phyloP scores from a whole-genome alignment of 2,329 filamentous ascomycete species.

The Diaporthe amygdali region DNA sequence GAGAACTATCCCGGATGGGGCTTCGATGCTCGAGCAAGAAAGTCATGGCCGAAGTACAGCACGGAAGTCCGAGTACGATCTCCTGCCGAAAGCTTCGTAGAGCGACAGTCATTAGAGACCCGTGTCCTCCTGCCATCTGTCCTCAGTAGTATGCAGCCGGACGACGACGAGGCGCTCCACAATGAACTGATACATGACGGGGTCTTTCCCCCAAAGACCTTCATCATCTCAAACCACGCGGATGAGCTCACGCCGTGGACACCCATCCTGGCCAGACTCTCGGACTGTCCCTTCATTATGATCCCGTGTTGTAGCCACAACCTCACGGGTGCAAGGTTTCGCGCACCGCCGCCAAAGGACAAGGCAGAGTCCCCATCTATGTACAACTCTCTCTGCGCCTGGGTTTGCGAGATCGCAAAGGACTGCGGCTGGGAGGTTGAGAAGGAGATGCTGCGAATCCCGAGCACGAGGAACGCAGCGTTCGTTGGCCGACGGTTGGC shows the following conservation, averaged over 20 bases:
- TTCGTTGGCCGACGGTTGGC: constrained; percentile 69
- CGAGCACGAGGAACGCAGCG: constrained; percentile 86
- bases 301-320: constrained; percentile 96
- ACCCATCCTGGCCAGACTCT: constrained; percentile 80
- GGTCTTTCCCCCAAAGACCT: constrained; percentile 74
- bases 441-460: constrained; percentile 86
- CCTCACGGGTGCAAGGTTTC: constrained; percentile 75
- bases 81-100: constrained; percentile 28
- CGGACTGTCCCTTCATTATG: constrained; percentile 81
- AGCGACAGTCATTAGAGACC: constrained; percentile 21
- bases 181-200: constrained; percentile 58
- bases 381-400: constrained; percentile 83
- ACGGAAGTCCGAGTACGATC: constrained; percentile 37
- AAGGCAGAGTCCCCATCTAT: constrained; percentile 65
- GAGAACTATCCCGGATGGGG: constrained; percentile 90
- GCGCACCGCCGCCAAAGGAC: constrained; percentile 64
- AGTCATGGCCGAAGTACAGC: constrained; percentile 81
- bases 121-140: constrained; percentile 54
- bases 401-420: constrained; percentile 71
- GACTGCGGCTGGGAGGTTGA: constrained; percentile 80
- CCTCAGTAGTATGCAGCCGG: constrained; percentile 31
- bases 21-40: constrained; percentile 86
- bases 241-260: constrained; percentile 98
- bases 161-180: constrained; percentile 26
- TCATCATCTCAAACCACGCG: constrained; percentile 96